A percentile compares a stretch with the other conserved stretches of the same genome.
phyloP scores from a whole-genome alignment of 441 rosid species.

The Jatropha multifida region DNA sequence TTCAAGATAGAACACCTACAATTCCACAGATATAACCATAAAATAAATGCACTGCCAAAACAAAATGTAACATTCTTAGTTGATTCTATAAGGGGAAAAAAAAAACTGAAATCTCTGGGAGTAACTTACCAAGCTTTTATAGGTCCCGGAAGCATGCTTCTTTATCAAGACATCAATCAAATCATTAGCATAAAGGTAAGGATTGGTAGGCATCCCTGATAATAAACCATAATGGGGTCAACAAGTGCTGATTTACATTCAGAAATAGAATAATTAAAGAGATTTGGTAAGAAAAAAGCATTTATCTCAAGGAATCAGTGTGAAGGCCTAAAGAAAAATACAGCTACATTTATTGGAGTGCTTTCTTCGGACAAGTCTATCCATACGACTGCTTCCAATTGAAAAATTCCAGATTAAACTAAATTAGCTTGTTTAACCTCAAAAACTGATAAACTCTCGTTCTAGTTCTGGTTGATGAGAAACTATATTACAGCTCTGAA shows the following conservation, averaged over 20 bases:
- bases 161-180: conserved; percentile 64
- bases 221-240: conserved; percentile 14
- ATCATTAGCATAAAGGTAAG: conserved; percentile 80
- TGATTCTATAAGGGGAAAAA: not conserved
- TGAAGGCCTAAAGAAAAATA: not conserved
- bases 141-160: conserved; percentile 81
- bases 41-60: not conserved
- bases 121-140: conserved; percentile 68
- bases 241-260: conserved; percentile 3
- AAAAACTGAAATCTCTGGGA: not conserved
- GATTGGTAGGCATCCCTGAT: conserved; percentile 88
- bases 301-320: not conserved
- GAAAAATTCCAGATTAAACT: not conserved
- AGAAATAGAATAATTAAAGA: not conserved
- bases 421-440: not conserved
- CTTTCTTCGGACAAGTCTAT: not conserved
- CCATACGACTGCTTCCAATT: not conserved
- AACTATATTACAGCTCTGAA: not conserved
- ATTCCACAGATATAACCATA: conserved; percentile 13
- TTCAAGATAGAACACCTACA: conserved; percentile 92
- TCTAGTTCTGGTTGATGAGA: not conserved
- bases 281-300: not conserved
- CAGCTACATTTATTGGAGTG: not conserved
- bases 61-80: not conserved
- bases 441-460: not conserved